Percentiles rank a stretch among this genome's conserved stretches.
Evolutionary conservation across 2,329 filamentous ascomycete genomes (phyloP).

Genomic region (Colletotrichum ledebouriae): DNA sequence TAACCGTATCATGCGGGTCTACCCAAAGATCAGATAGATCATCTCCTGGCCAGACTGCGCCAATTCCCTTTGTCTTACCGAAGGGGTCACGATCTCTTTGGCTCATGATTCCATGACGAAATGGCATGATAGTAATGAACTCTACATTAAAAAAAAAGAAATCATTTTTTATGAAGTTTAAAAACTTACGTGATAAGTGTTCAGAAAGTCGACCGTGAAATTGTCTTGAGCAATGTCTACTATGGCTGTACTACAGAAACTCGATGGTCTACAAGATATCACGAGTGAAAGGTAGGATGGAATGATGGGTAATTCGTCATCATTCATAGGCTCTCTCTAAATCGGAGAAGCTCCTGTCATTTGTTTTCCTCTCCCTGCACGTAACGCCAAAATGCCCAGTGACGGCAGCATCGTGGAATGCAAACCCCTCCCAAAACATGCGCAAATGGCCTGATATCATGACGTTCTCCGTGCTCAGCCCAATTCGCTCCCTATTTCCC

Average conservation of each 20-base stretch:
- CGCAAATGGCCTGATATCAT: not conserved
- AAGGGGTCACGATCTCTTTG: slow-evolving; percentile 38
- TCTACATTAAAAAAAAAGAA: slow-evolving; percentile 12
- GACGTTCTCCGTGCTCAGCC: too few relatives aligned
- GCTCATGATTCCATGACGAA: slow-evolving; percentile 45
- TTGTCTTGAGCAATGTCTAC: too few relatives aligned
- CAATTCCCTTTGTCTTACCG: slow-evolving; percentile 39
- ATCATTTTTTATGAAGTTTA: too few relatives aligned
- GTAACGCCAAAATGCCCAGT: slow-evolving; percentile 21
- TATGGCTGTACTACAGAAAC: too few relatives aligned
- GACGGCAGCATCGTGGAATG: slow-evolving; percentile 9
- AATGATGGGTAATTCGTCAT: slow-evolving; percentile 17
- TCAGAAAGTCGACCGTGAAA: too few relatives aligned
- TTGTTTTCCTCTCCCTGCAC: slow-evolving; percentile 10
- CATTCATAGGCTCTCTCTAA: slow-evolving; percentile 14
- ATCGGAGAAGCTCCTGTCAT: not conserved
- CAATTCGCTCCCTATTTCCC: too few relatives aligned
- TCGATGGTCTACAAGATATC: not conserved
- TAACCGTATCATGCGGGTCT: slow-evolving; percentile 31
- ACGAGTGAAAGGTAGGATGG: slow-evolving; percentile 3
- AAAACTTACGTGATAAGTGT: too few relatives aligned
- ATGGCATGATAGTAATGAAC: slow-evolving; percentile 45
- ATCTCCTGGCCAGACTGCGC: slow-evolving; percentile 43
- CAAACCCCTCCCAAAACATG: not conserved
- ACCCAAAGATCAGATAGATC: slow-evolving; percentile 42